Conservation (phyloP, 345 rosid species). For the Hibiscus mutabilis region DNA sequence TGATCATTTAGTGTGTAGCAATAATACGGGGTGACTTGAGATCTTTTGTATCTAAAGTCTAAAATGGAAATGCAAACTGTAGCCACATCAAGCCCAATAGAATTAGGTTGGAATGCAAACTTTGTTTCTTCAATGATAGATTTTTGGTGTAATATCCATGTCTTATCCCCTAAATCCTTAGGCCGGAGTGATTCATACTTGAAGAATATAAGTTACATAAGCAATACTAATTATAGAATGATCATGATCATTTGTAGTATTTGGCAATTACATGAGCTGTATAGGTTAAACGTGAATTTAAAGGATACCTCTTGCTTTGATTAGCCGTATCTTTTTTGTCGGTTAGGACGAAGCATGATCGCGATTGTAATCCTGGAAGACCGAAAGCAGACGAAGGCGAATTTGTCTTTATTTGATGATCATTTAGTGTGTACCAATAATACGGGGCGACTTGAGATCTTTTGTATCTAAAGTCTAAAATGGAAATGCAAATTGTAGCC, state of each 20-base stretch:
- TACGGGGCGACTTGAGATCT: background rate
- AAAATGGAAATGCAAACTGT: background rate
- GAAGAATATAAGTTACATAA: background rate
- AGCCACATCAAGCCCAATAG: constrained; percentile 1
- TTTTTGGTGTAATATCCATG: background rate
- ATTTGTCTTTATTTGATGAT: constrained; percentile 7
- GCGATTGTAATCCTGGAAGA: constrained; percentile 6
- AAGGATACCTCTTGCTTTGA: constrained; percentile 2
- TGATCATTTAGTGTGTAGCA: background rate
- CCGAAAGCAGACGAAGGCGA: background rate
- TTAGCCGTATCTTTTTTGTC: constrained; percentile 8
- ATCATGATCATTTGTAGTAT: background rate
- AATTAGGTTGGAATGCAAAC: background rate
- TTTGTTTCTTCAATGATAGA: background rate
- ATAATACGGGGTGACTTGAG: background rate
- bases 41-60: background rate
- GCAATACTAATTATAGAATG: background rate
- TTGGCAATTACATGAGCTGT: constrained; percentile 2
- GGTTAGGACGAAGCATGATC: background rate
- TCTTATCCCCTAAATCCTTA: background rate
- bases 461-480: background rate
- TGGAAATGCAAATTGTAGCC: background rate
- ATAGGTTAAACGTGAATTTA: background rate
- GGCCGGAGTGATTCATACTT: background rate
- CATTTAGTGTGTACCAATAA: background rate